Evolutionary conservation across 2,329 filamentous ascomycete genomes (phyloP), one percentile per base, ranked within the genome.

Genomic region (Ophiostoma populinum): DNA sequence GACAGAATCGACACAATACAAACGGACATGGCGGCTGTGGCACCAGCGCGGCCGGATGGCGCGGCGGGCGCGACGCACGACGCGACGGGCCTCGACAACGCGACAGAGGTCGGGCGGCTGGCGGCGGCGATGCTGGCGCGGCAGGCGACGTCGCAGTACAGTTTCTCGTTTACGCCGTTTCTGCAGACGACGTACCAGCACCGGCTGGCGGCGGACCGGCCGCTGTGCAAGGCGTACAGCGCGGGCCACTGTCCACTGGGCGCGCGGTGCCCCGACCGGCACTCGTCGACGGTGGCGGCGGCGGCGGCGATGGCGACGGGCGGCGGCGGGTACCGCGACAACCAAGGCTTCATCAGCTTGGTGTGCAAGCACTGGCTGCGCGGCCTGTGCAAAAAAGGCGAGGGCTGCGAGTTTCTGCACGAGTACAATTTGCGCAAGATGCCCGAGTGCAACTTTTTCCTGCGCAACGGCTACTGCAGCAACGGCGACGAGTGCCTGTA

Each of bases 281-380:
- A 95, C 61, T 56, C 63, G 40, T 54, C 57, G 20, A 26, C 32
- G 2, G 31, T 35, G 3, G 24, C 37, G 4, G 25, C 33, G 22
- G 8, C 39, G 18, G 32, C 36, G 2, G 54, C 60, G 6, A 56
- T 60, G 17, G 45, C 49, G 15, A 43, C 40, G 39, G 37, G 26
- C 38, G 48, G 40, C 43, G 50, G 52, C 49, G 52, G 54, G 2
- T 37, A 37, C 49, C 54, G 11, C 35, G 40, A 32, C 24, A 43
- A 41, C 40, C 45, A 45, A 34, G 74, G 73, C 22, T 78, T 78
- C 53, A 81, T 78, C 59, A 80, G 70, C 51, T 73, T 95, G 12
- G 87, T 98, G 41, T 98, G 90, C 73, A 98, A 98, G 62, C 90
- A 95, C 65, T 95, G 90, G 76, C 75, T 95, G 50, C 81, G 92